Conservation (phyloP, 805 yeast genomes). For the Wickerhamiella shivajii region DNA sequence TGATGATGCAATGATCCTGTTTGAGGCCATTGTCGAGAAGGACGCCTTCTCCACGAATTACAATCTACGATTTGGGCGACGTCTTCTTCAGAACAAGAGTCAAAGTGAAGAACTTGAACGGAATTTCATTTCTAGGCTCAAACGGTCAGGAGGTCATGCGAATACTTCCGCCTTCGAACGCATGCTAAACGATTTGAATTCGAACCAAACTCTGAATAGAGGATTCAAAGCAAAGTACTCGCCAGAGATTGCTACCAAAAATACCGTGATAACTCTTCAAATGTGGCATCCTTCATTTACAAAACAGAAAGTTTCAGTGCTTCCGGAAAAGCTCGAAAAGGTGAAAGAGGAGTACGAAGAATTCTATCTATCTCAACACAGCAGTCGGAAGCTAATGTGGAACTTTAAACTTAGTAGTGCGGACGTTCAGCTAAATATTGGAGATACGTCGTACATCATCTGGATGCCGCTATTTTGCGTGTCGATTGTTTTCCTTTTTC, state of each 20-base stretch:
- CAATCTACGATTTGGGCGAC: constrained; percentile 73
- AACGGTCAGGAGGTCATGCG: constrained; percentile 74
- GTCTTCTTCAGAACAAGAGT: constrained; percentile 75
- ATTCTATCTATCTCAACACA: constrained; percentile 37
- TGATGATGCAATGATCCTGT: constrained; percentile 71
- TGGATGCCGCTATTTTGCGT: constrained; percentile 72
- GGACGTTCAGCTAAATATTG: constrained; percentile 59
- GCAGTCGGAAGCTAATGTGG: constrained; percentile 57
- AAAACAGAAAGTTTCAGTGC: constrained; percentile 45
- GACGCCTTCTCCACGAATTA: constrained; percentile 88
- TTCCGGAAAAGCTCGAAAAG: constrained; percentile 32
- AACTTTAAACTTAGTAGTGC: constrained; percentile 71
- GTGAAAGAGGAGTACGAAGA: constrained; percentile 34
- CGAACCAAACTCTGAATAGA: constrained; percentile 50
- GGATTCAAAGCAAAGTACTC: constrained; percentile 35
- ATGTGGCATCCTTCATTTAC: constrained; percentile 64
- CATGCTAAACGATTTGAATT: constrained; percentile 86
- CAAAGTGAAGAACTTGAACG: constrained; percentile 75
- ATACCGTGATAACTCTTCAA: constrained; percentile 50
- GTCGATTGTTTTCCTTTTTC: constrained; percentile 61
- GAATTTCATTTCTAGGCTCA: constrained; percentile 41
- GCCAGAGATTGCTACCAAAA: constrained; percentile 51
- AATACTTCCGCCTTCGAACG: constrained; percentile 84
- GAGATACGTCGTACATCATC: constrained; percentile 57
- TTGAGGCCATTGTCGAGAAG: constrained; percentile 78